phyloP scores from a whole-genome alignment of 2,329 filamentous ascomycete species.

The Cercospora citrullina region DNA sequence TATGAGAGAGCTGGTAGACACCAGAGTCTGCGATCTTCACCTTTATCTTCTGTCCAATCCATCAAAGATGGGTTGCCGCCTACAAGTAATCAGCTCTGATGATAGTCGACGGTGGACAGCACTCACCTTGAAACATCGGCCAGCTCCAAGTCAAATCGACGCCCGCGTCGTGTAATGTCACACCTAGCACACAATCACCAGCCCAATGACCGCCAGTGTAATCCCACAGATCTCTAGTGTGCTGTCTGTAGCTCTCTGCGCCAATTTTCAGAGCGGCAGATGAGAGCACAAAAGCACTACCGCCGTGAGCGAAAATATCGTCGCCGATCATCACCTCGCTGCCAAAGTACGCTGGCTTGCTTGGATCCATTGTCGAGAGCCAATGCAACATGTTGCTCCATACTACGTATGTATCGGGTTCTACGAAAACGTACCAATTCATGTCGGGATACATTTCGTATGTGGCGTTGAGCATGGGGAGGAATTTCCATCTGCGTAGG shows the following conservation, averaged over 20 bases:
- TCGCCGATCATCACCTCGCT: slow-evolving; percentile 53
- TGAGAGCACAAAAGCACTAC: slow-evolving; percentile 47
- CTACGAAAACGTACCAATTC: slow-evolving; percentile 62
- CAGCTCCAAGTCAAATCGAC: slow-evolving; percentile 46
- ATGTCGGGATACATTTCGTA: slow-evolving; percentile 46
- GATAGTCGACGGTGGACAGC: not conserved
- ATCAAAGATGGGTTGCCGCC: slow-evolving; percentile 38
- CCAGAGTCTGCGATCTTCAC: slow-evolving; percentile 40
- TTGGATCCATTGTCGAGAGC: slow-evolving; percentile 53
- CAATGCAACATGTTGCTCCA: slow-evolving; percentile 56
- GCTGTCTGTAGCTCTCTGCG: slow-evolving; percentile 42
- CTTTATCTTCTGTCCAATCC: slow-evolving; percentile 38
- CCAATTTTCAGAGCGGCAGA: slow-evolving; percentile 40
- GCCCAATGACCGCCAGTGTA: slow-evolving; percentile 52
- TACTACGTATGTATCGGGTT: slow-evolving; percentile 59
- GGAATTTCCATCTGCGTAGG: slow-evolving; percentile 50
- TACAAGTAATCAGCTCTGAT: not conserved
- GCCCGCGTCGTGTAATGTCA: slow-evolving; percentile 46
- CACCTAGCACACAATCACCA: slow-evolving; percentile 55
- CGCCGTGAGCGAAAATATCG: slow-evolving; percentile 45
- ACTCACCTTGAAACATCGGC: slow-evolving; percentile 48
- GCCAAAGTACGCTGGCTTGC: slow-evolving; percentile 54
- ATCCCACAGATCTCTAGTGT: slow-evolving; percentile 45
- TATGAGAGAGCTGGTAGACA: slow-evolving; percentile 45
- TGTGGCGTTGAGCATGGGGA: slow-evolving; percentile 44